These are phyloP conservation scores for Ophiosphaerella korrae DNA, from an alignment of 2,329 filamentous ascomycete genomes.

Conservation along the genomic window DNA sequence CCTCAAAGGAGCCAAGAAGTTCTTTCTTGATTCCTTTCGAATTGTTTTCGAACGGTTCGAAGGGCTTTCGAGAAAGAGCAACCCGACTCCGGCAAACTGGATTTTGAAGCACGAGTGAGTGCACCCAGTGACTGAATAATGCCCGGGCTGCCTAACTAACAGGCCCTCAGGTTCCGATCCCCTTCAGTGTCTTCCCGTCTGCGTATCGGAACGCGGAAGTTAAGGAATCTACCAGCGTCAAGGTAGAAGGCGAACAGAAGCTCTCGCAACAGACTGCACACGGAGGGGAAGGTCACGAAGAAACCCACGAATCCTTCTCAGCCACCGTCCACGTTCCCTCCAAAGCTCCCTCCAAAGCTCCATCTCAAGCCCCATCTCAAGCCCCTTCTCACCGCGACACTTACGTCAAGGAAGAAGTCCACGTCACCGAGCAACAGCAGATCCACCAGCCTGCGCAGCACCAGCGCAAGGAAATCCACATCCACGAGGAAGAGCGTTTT, in stretches of 20 bases:
- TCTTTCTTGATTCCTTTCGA: constrained; percentile 72
- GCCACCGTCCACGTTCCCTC: constrained; percentile 53
- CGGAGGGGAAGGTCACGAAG: constrained; percentile 97
- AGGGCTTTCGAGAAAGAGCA: constrained; percentile 74
- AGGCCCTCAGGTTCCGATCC: constrained; percentile 66
- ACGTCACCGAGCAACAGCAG: constrained; percentile 78
- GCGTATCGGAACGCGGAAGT: constrained; percentile 74
- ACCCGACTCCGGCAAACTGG: constrained; percentile 91
- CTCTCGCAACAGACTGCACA: constrained; percentile 72
- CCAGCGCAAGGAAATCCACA: constrained; percentile 67
- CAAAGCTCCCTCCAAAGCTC: neutral
- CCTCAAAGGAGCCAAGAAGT: constrained; percentile 52
- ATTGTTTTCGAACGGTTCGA: constrained; percentile 57
- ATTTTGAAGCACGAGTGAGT: constrained; percentile 97
- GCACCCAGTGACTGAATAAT: neutral
- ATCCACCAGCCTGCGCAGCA: constrained; percentile 69
- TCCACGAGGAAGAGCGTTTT: constrained; percentile 77
- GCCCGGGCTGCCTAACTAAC: constrained; percentile 16
- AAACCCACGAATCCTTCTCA: constrained; percentile 64
- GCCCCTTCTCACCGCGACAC: constrained; percentile 57
- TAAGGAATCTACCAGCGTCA: constrained; percentile 68
- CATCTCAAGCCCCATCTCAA: neutral
- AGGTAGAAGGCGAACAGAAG: constrained; percentile 89
- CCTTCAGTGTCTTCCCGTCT: constrained; percentile 99
- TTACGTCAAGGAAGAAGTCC: constrained; percentile 78